These are phyloP conservation scores for Trichoderma arundinaceum DNA, from an alignment of 2,329 filamentous ascomycete species.

Conservation along the genomic window DNA sequence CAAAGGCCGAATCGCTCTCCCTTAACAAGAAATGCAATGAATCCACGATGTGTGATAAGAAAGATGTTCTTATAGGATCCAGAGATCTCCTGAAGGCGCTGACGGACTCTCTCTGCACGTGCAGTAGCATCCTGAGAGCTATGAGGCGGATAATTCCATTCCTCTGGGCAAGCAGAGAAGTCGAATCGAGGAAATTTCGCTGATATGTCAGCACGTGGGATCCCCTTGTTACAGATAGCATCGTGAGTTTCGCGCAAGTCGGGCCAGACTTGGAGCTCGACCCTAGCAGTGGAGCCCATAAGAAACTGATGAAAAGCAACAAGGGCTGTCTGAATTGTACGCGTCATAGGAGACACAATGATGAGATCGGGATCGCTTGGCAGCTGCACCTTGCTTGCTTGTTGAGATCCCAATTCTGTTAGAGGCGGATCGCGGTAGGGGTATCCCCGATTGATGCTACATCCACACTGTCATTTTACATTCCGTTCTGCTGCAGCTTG, in stretches of 20 bases:
- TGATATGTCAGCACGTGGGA: neutral
- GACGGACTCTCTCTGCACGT: neutral
- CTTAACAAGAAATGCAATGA: neutral
- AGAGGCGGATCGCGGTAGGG: neutral
- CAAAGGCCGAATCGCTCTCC: neutral
- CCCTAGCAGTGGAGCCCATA: neutral
- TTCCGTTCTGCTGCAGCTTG: too few species aligned
- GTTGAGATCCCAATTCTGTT: slow-evolving; percentile 3
- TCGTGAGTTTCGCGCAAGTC: neutral
- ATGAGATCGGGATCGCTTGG: neutral
- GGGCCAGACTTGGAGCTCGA: neutral
- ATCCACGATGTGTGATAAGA: neutral
- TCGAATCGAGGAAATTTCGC: neutral
- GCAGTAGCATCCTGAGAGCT: neutral
- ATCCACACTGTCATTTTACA: neutral
- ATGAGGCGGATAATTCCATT: neutral
- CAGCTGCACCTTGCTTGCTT: neutral
- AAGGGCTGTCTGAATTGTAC: neutral
- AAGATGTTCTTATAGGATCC: neutral
- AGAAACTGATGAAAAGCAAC: neutral
- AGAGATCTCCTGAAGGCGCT: neutral
- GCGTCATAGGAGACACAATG: neutral
- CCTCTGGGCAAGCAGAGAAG: neutral
- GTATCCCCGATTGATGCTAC: neutral
- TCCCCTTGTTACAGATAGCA: neutral